Evolutionary conservation across 768 basidiomycete genomes (phyloP), one percentile per base, ranked within the genome.

Genomic region (Crucibulum laeve): DNA sequence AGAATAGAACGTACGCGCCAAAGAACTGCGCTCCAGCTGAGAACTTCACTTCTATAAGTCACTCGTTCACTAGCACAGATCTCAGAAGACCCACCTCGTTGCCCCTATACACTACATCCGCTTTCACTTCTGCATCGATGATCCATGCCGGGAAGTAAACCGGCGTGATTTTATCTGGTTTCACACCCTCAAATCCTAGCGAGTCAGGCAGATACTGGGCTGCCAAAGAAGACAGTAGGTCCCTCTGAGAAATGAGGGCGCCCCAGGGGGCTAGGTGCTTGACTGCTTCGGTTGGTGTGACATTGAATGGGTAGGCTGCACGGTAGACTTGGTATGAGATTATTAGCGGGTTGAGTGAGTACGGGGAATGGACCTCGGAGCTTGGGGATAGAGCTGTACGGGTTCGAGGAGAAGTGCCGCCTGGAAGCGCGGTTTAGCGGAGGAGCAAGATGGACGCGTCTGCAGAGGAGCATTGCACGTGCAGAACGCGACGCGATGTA

Each of bases 81-180:
- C 23, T 18, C 10, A n/a, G n/a, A 3, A 19, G n/a, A 58, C 67
- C 41, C 42, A 67, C 60, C 47, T 66, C 59, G 22, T 50, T 46
- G 17, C 42, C 57, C 24, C 56, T 49, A 17, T 56, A 37, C 40
- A 55, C 43, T 49, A 59, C 63, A 50, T 62, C 62, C 7, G 61
- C 70, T 50, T 73, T 62, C 14, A 79, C 52, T 54, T 81, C 76
- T 6, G 69, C 77, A 49, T 79, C 76, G 23, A 84, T 59, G 23
- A 79, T 63, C 83, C 83, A 86, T 8, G 68, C 72, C 3, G 83
- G 83, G 40, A 81, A 75, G 54, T 84, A 86, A 2, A 80, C 59
- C 5, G 80, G 71, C 36, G 69, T 61, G 19, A 79, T 65, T 18
- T 68, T 71, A 10, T 60, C 56, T 18, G 82, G 80, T 38, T 53